These are phyloP conservation scores for Lecanosticta acicola DNA, from an alignment of 2,329 filamentous ascomycete species.

Conservation along the genomic window DNA sequence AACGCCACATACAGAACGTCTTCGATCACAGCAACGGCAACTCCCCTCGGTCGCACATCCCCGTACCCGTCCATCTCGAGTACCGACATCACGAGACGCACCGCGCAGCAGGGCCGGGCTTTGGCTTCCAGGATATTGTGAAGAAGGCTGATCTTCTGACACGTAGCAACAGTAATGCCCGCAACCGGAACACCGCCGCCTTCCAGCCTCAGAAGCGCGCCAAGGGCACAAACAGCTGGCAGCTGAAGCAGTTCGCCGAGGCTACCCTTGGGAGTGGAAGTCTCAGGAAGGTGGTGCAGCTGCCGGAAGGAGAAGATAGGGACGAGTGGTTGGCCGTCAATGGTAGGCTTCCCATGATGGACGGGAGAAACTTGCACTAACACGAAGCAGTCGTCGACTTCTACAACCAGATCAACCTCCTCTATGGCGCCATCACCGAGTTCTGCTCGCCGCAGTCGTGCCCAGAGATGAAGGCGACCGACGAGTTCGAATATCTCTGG, in stretches of 20 bases:
- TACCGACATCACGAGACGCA: conserved; percentile 24
- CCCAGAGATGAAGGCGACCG: conserved; percentile 99
- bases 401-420: conserved; percentile 99
- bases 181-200: conserved; percentile 72
- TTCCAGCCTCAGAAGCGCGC: conserved; percentile 82
- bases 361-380: conserved; percentile 4
- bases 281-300: conserved; percentile 89
- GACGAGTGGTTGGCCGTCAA: conserved; percentile 99
- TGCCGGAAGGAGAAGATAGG: conserved; percentile 94
- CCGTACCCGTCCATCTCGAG: conserved; percentile 16
- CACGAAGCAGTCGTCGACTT: conserved; percentile 80
- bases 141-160: conserved; percentile 35
- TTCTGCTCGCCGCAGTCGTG: conserved; percentile 97
- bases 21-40: conserved; percentile 17
- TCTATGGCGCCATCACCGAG: conserved; percentile 97
- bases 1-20: conserved; percentile 29
- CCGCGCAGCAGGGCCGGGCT: conserved; percentile 15
- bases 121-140: conserved; percentile 23
- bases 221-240: conserved; percentile 85
- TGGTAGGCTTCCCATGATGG: conserved; percentile 51
- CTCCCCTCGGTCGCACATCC: conserved; percentile 13
- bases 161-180: conserved; percentile 36
- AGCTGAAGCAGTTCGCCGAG: conserved; percentile 95
- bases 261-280: conserved; percentile 93
- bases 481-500: conserved; percentile 99